phyloP scores from a whole-genome alignment of 768 basidiomycete genomes.

The Lactifluus echinatus region DNA sequence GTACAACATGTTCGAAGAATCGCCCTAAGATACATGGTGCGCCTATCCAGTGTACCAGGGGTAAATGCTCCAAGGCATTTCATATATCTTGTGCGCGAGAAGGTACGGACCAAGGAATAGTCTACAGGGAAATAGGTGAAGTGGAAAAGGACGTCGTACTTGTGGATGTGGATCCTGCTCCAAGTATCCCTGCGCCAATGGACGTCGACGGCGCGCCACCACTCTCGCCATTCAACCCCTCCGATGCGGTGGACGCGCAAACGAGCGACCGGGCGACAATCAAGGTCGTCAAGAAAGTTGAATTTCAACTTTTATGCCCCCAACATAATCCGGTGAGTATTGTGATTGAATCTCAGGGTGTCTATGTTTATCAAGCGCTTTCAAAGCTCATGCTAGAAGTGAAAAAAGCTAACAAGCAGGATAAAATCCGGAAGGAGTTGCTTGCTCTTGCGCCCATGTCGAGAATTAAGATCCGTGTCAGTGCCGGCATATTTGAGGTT shows the following conservation, averaged over 20 bases:
- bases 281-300: slow-evolving; percentile 64
- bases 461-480: slow-evolving; percentile 78
- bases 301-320: slow-evolving; percentile 70
- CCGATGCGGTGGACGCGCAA: slow-evolving; percentile 13
- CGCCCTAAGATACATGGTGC: slow-evolving; percentile 63
- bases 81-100: slow-evolving; percentile 84
- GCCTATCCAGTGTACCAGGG: slow-evolving; percentile 88
- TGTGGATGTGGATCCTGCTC: slow-evolving; percentile 30
- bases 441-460: slow-evolving; percentile 60
- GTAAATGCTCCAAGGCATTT: slow-evolving; percentile 89
- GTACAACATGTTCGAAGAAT: slow-evolving; percentile 69
- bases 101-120: slow-evolving; percentile 42
- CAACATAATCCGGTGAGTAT: slow-evolving; percentile 84
- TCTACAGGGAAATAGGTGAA: slow-evolving; percentile 54
- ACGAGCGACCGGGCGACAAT: slow-evolving; percentile 30
- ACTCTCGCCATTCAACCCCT: background rate
- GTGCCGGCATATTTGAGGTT: slow-evolving; percentile 81
- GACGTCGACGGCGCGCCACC: slow-evolving; percentile 24
- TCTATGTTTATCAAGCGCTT: background rate
- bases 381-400: slow-evolving; percentile 61
- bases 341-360: background rate
- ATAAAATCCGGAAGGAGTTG: slow-evolving; percentile 63
- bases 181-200: slow-evolving; percentile 24
- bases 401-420: slow-evolving; percentile 67
- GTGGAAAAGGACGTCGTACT: slow-evolving; percentile 78